These are phyloP conservation scores for Parafenestella ontariensis DNA, from an alignment of 2,329 filamentous ascomycete species.

Conservation along the genomic window DNA sequence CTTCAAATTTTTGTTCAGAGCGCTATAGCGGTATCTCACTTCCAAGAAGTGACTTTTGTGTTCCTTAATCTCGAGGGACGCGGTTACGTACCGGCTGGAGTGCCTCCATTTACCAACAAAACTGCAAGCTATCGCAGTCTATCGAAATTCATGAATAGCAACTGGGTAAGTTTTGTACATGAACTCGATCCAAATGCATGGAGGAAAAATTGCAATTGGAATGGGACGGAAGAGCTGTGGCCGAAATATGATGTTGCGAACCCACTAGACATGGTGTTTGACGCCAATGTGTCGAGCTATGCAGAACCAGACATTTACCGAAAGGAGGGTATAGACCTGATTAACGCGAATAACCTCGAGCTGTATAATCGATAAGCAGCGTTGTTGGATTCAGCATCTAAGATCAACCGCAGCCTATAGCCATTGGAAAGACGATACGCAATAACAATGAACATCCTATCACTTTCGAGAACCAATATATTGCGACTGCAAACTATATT, in stretches of 20 bases:
- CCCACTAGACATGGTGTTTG: conserved; percentile 55
- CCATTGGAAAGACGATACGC: too few species aligned
- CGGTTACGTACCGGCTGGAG: conserved; percentile 49
- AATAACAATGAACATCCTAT: too few species aligned
- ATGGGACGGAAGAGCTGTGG: conserved; percentile 45
- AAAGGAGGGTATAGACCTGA: conserved; percentile 54
- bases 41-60: conserved; percentile 59
- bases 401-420: too few species aligned
- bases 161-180: conserved; percentile 57
- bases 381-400: too few species aligned
- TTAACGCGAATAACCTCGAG: conserved; percentile 38
- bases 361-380: conserved; percentile 9
- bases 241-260: conserved; percentile 47
- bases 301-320: conserved; percentile 55
- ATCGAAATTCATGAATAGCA: conserved; percentile 52
- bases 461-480: too few species aligned
- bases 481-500: too few species aligned
- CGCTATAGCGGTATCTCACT: conserved; percentile 60
- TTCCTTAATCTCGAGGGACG: conserved; percentile 55
- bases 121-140: conserved; percentile 48
- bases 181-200: conserved; percentile 40
- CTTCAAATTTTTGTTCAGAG: background rate
- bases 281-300: conserved; percentile 53
- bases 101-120: conserved; percentile 46
- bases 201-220: conserved; percentile 24